Evolutionary conservation across 176 grass and related monocot genomes (phyloP).

Genomic region (Oryza punctata): DNA sequence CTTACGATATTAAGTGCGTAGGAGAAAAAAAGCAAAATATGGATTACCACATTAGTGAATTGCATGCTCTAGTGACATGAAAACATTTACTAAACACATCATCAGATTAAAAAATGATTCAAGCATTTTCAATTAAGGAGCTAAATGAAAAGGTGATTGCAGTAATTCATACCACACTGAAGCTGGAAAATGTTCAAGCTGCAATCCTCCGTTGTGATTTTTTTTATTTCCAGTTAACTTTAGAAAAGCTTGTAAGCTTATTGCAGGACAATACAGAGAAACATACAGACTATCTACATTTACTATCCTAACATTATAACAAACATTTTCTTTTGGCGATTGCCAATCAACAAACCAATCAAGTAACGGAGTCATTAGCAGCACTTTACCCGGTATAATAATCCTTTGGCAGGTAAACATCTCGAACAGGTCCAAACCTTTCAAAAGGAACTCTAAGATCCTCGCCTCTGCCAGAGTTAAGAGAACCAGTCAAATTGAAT

Average conservation of each 20-base stretch:
- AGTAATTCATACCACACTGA: neutral
- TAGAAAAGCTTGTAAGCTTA: neutral
- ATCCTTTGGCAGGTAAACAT: slow-evolving; percentile 93
- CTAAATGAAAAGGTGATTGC: neutral
- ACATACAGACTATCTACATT: neutral
- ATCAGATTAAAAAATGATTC: neutral
- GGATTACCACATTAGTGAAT: neutral
- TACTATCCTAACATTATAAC: neutral
- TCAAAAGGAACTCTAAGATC: slow-evolving; percentile 84
- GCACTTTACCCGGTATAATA: slow-evolving; percentile 77
- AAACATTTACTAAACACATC: neutral
- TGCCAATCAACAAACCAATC: neutral
- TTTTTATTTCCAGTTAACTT: neutral
- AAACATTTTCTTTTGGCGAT: neutral
- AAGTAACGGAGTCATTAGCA: neutral
- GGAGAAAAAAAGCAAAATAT: slow-evolving; percentile 16
- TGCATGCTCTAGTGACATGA: neutral
- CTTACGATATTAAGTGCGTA: neutral
- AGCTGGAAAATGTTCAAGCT: neutral
- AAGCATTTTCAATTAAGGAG: neutral
- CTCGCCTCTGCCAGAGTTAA: slow-evolving; percentile 51
- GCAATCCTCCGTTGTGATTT: neutral
- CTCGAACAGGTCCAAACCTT: slow-evolving; percentile 90
- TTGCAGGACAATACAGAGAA: neutral
- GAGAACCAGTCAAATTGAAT: neutral